Conservation (phyloP, 2,329 filamentous ascomycete species). For the Metarhizium humberi region DNA sequence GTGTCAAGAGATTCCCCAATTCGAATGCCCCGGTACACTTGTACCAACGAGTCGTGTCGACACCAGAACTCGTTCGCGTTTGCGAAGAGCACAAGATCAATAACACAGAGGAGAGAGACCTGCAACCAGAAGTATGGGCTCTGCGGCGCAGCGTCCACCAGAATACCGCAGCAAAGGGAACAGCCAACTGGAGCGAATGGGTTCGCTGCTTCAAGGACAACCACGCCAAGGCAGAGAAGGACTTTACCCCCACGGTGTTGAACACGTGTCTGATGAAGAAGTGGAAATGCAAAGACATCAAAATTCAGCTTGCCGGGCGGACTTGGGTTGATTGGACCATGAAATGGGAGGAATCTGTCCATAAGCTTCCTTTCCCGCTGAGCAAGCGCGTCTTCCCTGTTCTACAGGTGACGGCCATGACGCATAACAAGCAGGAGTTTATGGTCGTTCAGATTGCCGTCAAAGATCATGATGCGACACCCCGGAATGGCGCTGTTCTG, state of each 20-base stretch:
- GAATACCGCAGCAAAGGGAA: constrained; percentile 38
- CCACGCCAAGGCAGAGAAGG: constrained; percentile 29
- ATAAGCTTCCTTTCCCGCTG: constrained; percentile 51
- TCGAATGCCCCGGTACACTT: constrained; percentile 43
- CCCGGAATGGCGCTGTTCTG: constrained; percentile 34
- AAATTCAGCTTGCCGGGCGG: constrained; percentile 25
- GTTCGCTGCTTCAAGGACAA: constrained; percentile 44
- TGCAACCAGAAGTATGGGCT: constrained; percentile 48
- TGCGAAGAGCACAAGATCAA: constrained; percentile 20
- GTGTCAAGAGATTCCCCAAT: constrained; percentile 37
- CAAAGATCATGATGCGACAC: constrained; percentile 28
- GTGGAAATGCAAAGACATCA: constrained; percentile 36
- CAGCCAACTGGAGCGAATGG: constrained; percentile 58
- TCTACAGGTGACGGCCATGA: constrained; percentile 48
- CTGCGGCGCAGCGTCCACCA: constrained; percentile 53
- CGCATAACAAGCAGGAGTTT: constrained; percentile 35
- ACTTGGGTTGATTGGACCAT: constrained; percentile 40
- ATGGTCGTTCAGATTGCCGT: constrained; percentile 47
- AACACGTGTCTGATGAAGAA: constrained; percentile 25
- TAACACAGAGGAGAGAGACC: constrained; percentile 10
- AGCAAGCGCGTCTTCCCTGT: constrained; percentile 58
- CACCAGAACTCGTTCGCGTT: constrained; percentile 31
- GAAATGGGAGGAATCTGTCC: constrained; percentile 54
- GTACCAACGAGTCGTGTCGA: constrained; percentile 38
- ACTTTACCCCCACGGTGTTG: constrained; percentile 29